Evolutionary conservation across 2,329 filamentous ascomycete species (phyloP), one percentile per base, ranked within the genome.

Genomic region (Chrysoporthe austroafricana): DNA sequence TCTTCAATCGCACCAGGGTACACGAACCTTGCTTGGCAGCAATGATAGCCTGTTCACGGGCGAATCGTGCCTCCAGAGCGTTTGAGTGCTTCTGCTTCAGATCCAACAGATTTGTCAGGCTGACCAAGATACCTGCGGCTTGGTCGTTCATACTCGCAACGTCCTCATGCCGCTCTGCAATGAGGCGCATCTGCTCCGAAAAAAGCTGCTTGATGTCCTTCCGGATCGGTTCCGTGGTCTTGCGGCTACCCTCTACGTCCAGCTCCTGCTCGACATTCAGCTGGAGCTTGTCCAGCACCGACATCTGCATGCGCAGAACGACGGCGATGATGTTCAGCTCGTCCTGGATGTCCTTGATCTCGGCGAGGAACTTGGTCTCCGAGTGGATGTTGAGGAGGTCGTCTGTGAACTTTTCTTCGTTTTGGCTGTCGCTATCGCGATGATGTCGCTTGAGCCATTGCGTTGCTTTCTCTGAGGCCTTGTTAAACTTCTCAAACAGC

Each of bases 81-180:
- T 90, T 91, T 71, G 87, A 88, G 66, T 91, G 88, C 75, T 90
- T 90, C 73, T 91, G 88, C 73, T 91, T 91, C 1, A 90, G 81
- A 71, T 91, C 88, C 0, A 91, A 82, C 5, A 91, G 77, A 71
- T 90, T 85, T 0, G 85, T 88, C 59, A 90, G 83, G 64, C 82
- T 85, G 56, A 82, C 77, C 72, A 89, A 88, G 70, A 90, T 86
- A 26, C 84, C 82, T 67, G 84, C 80, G 0, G 88, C 87, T 73
- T 89, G 88, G 57, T 83, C 83, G 72, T 88, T 84, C 88, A 90
- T 90, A 8, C 87, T 82, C 34, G 83, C 80, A 32, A 90, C 81
- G 69, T 90, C 88, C 69, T 85, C 84, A 59, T 85, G 75, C 57
- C 88, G 84, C 63, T 83, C 81, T 50, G 87, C 85, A 21, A 90